phyloP scores from a whole-genome alignment of 257 asterid species.

The Leptodermis oblonga region DNA sequence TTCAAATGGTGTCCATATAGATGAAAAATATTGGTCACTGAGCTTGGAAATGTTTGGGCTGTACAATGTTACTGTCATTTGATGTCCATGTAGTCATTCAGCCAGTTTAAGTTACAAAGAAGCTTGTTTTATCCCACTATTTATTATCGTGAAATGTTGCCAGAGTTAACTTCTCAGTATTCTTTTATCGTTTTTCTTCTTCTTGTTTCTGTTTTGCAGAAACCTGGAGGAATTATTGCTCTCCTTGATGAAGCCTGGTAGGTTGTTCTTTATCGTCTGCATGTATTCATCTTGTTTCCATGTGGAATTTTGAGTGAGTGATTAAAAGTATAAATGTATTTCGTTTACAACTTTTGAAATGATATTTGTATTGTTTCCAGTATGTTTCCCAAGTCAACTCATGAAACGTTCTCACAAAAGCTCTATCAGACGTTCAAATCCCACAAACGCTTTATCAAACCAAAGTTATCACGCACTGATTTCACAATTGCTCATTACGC shows the following conservation, averaged over 20 bases:
- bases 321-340: constrained; percentile 9
- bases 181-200: not conserved
- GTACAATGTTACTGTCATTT: not conserved
- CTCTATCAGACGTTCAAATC: constrained; percentile 86
- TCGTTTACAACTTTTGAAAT: constrained; percentile 2
- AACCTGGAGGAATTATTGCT: constrained; percentile 96
- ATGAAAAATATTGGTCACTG: not conserved
- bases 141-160: not conserved
- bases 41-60: not conserved
- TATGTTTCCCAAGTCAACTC: constrained; percentile 99
- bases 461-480: constrained; percentile 89
- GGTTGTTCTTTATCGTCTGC: constrained; percentile 10
- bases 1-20: not conserved
- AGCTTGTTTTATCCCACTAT: not conserved
- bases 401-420: constrained; percentile 90
- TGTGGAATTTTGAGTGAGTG: not conserved
- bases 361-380: constrained; percentile 41
- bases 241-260: constrained; percentile 99
- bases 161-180: not conserved
- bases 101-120: not conserved
- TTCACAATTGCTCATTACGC: constrained; percentile 93
- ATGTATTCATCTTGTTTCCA: not conserved
- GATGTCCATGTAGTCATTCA: not conserved
- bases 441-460: constrained; percentile 91
- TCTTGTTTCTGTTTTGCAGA: constrained; percentile 47